Base-by-base conservation (phyloP, 2,329 filamentous ascomycete species). In the Alternaria triticimaculans region DNA sequence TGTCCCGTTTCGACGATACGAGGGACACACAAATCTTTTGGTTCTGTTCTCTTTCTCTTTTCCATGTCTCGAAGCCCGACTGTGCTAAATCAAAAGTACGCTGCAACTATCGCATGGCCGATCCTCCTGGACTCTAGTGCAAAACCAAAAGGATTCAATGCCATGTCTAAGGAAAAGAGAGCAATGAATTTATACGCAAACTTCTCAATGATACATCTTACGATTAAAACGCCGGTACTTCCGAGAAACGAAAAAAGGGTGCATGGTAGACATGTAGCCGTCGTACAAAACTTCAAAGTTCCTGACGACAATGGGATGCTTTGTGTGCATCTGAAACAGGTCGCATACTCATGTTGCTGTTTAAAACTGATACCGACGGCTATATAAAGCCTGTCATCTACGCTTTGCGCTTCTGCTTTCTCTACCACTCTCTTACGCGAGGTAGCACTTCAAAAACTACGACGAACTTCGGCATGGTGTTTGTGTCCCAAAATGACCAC, bases 11-110 rank as follows among this genome's bases (percentile, higher is more conserved):
- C 33, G 33, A 37, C 33, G 15, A 37, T 37, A 5, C 33, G 15
- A 37, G 7, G 0, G n/a, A 2, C 33, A 9, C 1, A n/a, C 2
- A 37, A 1, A n/a, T 8, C 4, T 37, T 9, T 0, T 7, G 15
- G 8, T 37, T 5, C 15, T 37, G 4, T 37, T 3, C 15, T n/a
- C 15, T n/a, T 4, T n/a, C 33, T 1, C 2, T 37, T n/a, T 9
- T 37, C 7, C 7, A n/a, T n/a, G 15, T 37, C 15, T n/a, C 33
- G 33, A 10, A 2, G 33, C 15, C 33, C 33, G 33, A 4, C 33
- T 37, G 9, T 4, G 33, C 4, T n/a, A 10, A 2, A 37, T 37
- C 15, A 37, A 37, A 37, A 37, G 0, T 4, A 37, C 15, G 4
- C 33, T 0, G 2, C 1, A n/a, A 2, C 33, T 1, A 37, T 37